Percentiles rank a stretch among this genome's conserved stretches.
Conservation (phyloP, 164 flowering plant species). For the Berberis thunbergii region DNA sequence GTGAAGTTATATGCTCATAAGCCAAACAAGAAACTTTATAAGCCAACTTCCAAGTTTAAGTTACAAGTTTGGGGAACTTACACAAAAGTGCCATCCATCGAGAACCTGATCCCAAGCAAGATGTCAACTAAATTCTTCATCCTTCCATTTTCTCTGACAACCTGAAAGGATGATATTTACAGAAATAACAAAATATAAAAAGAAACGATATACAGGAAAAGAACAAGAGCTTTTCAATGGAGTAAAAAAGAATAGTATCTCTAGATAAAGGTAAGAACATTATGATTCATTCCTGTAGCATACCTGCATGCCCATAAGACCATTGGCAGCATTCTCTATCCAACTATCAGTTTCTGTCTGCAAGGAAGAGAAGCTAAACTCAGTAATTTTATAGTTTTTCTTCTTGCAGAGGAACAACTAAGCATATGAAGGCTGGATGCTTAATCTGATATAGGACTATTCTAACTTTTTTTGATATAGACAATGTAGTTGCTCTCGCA, state of each 20-base stretch:
- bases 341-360: slow-evolving; percentile 90
- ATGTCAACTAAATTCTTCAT: slow-evolving; percentile 62
- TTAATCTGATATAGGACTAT: no score
- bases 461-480: no score
- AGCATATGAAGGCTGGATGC: no score
- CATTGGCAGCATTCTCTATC: slow-evolving; percentile 90
- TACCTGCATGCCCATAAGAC: slow-evolving; percentile 91
- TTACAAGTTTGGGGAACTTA: slow-evolving; percentile 28
- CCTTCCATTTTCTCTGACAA: slow-evolving; percentile 52
- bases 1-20: no score
- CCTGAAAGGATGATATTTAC: slow-evolving; percentile 24
- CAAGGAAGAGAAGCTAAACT: slow-evolving; percentile 10
- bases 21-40: no score
- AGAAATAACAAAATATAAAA: not conserved
- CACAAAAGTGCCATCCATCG: slow-evolving; percentile 65
- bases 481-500: no score
- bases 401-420: no score
- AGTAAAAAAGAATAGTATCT: not conserved
- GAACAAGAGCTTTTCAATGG: not conserved
- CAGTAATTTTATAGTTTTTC: not conserved
- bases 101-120: slow-evolving; percentile 64
- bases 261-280: not conserved
- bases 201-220: not conserved
- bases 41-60: not conserved
- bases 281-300: not conserved